These are phyloP conservation scores for Arthonia radiata DNA, from an alignment of 495 filamentous ascomycete genomes.

Conservation along the genomic window DNA sequence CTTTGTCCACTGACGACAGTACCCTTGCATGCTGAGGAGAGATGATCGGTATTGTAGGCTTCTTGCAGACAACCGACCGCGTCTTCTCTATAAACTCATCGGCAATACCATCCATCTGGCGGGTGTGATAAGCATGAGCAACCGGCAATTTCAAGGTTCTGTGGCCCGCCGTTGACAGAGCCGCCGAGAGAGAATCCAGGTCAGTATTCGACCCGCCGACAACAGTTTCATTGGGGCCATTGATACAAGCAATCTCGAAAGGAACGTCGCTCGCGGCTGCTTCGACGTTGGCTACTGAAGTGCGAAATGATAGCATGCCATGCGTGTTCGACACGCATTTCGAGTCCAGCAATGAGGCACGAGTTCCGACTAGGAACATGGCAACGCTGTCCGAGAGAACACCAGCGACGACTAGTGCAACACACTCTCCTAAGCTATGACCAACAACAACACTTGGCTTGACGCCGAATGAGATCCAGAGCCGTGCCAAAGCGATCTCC, in stretches of 20 bases:
- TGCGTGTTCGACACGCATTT: constrained; percentile 7
- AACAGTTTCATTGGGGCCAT: constrained; percentile 34
- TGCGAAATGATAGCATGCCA: constrained; percentile 32
- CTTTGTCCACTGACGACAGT: constrained; percentile 6
- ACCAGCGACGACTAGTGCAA: constrained; percentile 41
- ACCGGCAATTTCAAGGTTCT: constrained; percentile 19
- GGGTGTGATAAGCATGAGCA: constrained; percentile 29
- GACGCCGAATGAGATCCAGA: constrained; percentile 14
- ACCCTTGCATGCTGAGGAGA: constrained; percentile 11
- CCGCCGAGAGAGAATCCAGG: constrained; percentile 5
- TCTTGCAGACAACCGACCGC: constrained; percentile 14
- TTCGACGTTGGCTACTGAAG: constrained; percentile 4
- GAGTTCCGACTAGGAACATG: constrained; percentile 8
- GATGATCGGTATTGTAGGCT: constrained; percentile 10
- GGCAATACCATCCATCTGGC: constrained; percentile 25
- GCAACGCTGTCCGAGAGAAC: constrained; percentile 12
- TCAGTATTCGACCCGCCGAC: constrained; percentile 25
- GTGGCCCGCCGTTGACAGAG: constrained; percentile 5
- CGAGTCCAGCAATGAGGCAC: constrained; percentile 8
- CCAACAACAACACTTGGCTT: constrained; percentile 14
- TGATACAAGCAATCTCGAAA: constrained; percentile 32
- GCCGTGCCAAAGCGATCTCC: constrained; percentile 13
- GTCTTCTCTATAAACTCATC: constrained; percentile 18
- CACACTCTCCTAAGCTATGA: constrained; percentile 48
- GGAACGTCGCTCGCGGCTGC: constrained; percentile 8